Evolutionary conservation across 1,139 yeast genomes (phyloP).

Genomic region (Sugiyamaella paludigena): DNA sequence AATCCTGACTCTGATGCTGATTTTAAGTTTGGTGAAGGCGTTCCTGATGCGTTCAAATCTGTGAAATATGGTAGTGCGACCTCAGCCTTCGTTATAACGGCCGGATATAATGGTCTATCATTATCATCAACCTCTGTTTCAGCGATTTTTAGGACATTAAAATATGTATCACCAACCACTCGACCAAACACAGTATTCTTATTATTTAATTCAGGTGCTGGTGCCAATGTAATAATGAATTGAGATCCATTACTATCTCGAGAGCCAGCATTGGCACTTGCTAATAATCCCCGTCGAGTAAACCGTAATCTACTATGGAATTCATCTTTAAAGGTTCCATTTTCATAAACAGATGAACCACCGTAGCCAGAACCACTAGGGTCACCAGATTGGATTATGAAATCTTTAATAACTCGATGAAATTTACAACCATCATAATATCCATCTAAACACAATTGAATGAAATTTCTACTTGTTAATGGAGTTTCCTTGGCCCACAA

Average conservation of each 20-base stretch:
- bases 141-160: constrained; percentile 52
- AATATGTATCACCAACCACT: constrained; percentile 57
- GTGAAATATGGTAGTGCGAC: constrained; percentile 52
- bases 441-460: constrained; percentile 49
- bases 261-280: constrained; percentile 44
- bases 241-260: constrained; percentile 43
- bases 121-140: constrained; percentile 48
- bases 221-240: constrained; percentile 55
- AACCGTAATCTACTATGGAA: constrained; percentile 55
- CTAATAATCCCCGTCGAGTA: constrained; percentile 55
- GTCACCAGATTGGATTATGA: constrained; percentile 44
- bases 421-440: constrained; percentile 46
- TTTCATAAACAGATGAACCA: constrained; percentile 32
- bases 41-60: no score
- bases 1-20: not conserved
- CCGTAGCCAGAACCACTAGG: constrained; percentile 39
- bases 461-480: constrained; percentile 46
- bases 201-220: constrained; percentile 44
- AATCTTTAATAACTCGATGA: constrained; percentile 42
- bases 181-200: constrained; percentile 61
- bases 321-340: constrained; percentile 45
- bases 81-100: constrained; percentile 42
- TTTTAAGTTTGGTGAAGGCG: not conserved
- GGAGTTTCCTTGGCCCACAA: constrained; percentile 76
- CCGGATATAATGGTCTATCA: constrained; percentile 53